Conservation (phyloP, 1,284 basidiomycete species). For the Moesziomyces parantarcticus region DNA sequence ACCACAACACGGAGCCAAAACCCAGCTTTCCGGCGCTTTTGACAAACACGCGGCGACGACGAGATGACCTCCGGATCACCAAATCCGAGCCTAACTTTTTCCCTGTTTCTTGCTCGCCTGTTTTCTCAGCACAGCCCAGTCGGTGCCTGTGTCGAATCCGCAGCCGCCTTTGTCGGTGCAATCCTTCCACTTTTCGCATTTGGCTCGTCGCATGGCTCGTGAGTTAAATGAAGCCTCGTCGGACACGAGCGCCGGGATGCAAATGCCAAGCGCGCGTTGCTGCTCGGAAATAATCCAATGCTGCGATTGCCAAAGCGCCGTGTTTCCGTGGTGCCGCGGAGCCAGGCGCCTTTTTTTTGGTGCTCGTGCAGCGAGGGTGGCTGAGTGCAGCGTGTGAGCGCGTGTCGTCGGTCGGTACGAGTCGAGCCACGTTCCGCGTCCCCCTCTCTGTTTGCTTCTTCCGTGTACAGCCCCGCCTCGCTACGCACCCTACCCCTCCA, state of each 20-base stretch:
- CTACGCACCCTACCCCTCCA: background rate
- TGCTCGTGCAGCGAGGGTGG: background rate
- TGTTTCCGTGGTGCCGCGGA: no score
- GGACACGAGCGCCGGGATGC: no score
- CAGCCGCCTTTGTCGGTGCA: no score
- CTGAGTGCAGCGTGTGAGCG: background rate
- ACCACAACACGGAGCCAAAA: background rate
- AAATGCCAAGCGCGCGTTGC: no score
- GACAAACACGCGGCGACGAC: background rate
- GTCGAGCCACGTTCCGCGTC: background rate
- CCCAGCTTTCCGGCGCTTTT: background rate
- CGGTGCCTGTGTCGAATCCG: no score
- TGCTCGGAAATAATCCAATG: no score
- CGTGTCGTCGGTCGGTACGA: background rate
- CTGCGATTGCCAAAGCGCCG: no score
- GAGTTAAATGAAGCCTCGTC: no score
- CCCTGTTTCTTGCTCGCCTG: background rate
- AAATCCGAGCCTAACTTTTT: background rate
- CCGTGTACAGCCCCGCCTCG: background rate
- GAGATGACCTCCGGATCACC: background rate
- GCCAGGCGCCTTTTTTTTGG: no score
- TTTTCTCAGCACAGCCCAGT: background rate
- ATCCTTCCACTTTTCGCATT: no score
- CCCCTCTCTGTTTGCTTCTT: background rate
- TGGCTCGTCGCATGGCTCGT: no score